Base-by-base conservation (phyloP, 2,329 filamentous ascomycete species). In the Phialophora expanda region DNA sequence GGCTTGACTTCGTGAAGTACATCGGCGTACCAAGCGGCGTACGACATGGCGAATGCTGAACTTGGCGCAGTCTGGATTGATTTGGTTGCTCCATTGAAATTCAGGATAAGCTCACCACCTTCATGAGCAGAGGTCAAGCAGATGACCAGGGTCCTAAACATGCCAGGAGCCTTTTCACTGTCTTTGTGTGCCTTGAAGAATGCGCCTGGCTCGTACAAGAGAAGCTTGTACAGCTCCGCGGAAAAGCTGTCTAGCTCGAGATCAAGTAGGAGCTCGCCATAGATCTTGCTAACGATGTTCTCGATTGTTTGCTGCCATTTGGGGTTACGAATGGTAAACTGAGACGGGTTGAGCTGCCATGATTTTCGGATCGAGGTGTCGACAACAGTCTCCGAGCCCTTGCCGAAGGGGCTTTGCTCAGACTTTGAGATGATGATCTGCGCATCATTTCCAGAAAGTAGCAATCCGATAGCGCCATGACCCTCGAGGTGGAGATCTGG, bases 101-200 rank as follows among this genome's bases (percentile, higher is more conserved):
- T 75, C 2, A 82, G 67, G 3, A 79, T 71, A 0, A 85, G 74
- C 0, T 81, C 77, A 0, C 83, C 83, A 8, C 83, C 84, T n/a
- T 73, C 62, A 65, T 86, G 82, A 2, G 72, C 38, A 0, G 81
- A 86, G 0, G 83, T 82, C 3, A 86, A 74, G 65, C 77, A 79
- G 26, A 86, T 73, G 44, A 83, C 77, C 1, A 86, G 74, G 0
- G 81, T 85, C 3, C 81, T 84, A 66, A 86, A 79, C 79, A 84
- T 84, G 20, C 78, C 78, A 0, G 79, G 78, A 0, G 74, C 76
- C 56, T 83, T 84, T 66, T 84, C 80, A 0, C 78, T 81, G 71
- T 84, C 81, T 32, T 78, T 78, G 66, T 83, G 80, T 0, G 79
- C 66, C 68, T 82, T 82, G 72, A 82, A 83, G 74, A 83, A 81